Evolutionary conservation across 768 basidiomycete species (phyloP).

Genomic region (Phanerochaete sordida): DNA sequence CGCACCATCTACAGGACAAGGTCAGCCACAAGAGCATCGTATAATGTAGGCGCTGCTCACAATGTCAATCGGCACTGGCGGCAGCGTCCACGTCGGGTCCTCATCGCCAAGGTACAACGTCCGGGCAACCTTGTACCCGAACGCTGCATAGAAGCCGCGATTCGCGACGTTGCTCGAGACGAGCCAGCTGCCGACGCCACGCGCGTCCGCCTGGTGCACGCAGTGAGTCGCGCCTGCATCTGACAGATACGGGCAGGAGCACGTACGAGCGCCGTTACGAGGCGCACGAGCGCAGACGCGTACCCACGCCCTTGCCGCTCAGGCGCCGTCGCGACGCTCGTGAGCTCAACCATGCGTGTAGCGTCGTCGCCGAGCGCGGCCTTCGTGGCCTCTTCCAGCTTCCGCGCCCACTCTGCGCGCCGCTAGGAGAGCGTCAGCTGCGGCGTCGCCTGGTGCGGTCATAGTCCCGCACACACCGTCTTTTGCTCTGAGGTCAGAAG

Average conservation of each 20-base stretch:
- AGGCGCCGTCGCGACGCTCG: background rate
- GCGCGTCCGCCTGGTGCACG: conserved; percentile 18
- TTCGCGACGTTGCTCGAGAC: conserved; percentile 13
- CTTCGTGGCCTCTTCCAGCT: background rate
- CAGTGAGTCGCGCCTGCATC: too few relatives aligned
- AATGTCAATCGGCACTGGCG: conserved; percentile 10
- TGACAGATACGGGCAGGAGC: too few relatives aligned
- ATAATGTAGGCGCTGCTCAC: conserved; percentile 6
- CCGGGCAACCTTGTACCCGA: conserved; percentile 12
- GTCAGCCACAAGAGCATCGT: too few relatives aligned
- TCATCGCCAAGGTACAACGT: conserved; percentile 11
- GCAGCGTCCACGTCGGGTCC: conserved; percentile 12
- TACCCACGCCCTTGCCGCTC: conserved; percentile 8
- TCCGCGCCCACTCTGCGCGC: background rate
- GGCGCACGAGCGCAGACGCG: conserved; percentile 4
- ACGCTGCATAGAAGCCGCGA: conserved; percentile 13
- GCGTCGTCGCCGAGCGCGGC: background rate
- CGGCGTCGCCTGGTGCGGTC: too few relatives aligned
- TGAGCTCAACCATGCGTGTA: conserved; percentile 4
- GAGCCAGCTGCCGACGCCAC: conserved; percentile 7
- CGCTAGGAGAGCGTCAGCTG: background rate
- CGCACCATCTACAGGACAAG: too few relatives aligned
- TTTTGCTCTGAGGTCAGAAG: background rate
- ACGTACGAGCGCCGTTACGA: background rate
- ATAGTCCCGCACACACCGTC: background rate